Evolutionary conservation across 495 filamentous ascomycete genomes (phyloP), one percentile per base, ranked within the genome.

Genomic region (Annulohypoxylon nitens): DNA sequence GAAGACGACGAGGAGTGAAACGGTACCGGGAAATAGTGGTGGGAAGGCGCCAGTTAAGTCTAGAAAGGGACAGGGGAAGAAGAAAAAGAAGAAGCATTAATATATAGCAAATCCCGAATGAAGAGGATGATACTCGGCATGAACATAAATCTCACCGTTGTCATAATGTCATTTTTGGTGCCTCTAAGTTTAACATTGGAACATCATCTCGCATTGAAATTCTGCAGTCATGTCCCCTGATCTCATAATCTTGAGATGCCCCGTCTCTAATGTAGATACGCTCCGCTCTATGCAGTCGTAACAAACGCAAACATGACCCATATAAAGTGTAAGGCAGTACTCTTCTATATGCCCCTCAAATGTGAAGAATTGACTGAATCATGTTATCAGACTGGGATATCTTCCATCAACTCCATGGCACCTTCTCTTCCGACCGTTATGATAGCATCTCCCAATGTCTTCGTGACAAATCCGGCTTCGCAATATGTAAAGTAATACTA

Each of bases 401-500:
- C 85, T 78, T 92, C 90, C 81, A 90, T 87, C 82, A 92, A 82
- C 79, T 91, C 89, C 78, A 86, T 81, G 25, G 89, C 86, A 1
- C 90, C 90, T 75, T 92, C 90, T 45, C 90, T 83, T 3, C 85
- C 89, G n/a, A 90, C 84, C 2, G 82, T 87, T 61, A 94, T 85
- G 60, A 92, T 90, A 18, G 90, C 90, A 79, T 93, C 91, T 1
- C 90, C 90, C 53, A 93, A 79, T 6, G 89, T 89, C 78, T 92
- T 91, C 25, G 88, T 89, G 58, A 85, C 81, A 75, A 93, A 93
- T 0, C 91, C 91, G 20, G 90, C 91, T 74, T 93, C 90, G 59
- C 88, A 92, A 76, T 93, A 93, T 9, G 86, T 81, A 75, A 93
- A 93, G 75, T 93, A 93, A 71, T 93, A 93, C 82, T 91, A 53